These are phyloP conservation scores for Sideroxylon spinosum DNA, from an alignment of 179 eudicot genomes.

Conservation along the genomic window DNA sequence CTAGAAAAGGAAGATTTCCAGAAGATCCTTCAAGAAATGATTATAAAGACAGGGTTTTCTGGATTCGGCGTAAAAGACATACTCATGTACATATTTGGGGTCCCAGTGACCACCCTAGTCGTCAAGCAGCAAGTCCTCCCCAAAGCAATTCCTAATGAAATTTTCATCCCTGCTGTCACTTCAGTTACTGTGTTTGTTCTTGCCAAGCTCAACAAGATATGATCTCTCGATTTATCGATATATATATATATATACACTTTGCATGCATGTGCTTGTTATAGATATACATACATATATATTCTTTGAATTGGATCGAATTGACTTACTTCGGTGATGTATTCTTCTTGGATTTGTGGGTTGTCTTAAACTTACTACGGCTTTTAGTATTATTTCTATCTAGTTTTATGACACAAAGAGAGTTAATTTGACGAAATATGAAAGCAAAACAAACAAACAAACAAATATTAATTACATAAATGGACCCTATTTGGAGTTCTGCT, in stretches of 20 bases:
- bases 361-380: too few relatives aligned
- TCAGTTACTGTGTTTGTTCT: slow-evolving; percentile 57
- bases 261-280: background rate
- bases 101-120: slow-evolving; percentile 43
- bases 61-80: slow-evolving; percentile 60
- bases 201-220: slow-evolving; percentile 51
- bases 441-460: too few relatives aligned
- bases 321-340: too few relatives aligned
- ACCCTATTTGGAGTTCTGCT: too few relatives aligned
- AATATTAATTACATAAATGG: too few relatives aligned
- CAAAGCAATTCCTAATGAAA: slow-evolving; percentile 39
- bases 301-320: background rate
- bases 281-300: background rate
- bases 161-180: slow-evolving; percentile 58
- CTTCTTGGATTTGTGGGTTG: too few relatives aligned
- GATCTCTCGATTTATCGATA: slow-evolving; percentile 3
- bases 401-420: too few relatives aligned
- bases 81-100: slow-evolving; percentile 54
- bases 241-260: background rate
- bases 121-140: slow-evolving; percentile 53
- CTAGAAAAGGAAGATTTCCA: slow-evolving; percentile 54
- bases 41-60: slow-evolving; percentile 49
- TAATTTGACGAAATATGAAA: too few relatives aligned
- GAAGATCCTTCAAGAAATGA: slow-evolving; percentile 49
- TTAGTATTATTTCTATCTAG: too few relatives aligned